Percentiles rank a stretch among this genome's conserved stretches.
Evolutionary conservation across 495 filamentous ascomycete species (phyloP).

Genomic region (Aspergillus bridgeri): DNA sequence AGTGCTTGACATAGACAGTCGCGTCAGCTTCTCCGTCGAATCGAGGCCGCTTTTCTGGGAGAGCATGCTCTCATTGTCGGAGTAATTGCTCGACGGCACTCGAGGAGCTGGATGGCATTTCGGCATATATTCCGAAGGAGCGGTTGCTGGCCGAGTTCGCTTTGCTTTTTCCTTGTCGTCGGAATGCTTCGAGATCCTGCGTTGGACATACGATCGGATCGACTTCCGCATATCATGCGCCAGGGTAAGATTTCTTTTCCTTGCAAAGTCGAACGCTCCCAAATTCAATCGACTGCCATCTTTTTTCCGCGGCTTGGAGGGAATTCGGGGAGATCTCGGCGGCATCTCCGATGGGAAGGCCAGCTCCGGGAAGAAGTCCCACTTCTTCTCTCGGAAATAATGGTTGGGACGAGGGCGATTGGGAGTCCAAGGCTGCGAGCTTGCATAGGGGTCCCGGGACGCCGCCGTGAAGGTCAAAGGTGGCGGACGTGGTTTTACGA

Average conservation of each 20-base stretch:
- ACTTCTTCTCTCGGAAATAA: constrained; percentile 49
- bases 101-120: constrained; percentile 2
- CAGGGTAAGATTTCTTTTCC: constrained; percentile 16
- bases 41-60: constrained; percentile 16
- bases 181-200: constrained; percentile 29
- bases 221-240: constrained; percentile 36
- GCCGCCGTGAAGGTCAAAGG: constrained; percentile 19
- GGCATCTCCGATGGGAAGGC: constrained; percentile 30
- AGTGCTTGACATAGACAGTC: constrained; percentile 25
- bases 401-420: constrained; percentile 34
- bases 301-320: constrained; percentile 24
- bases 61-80: constrained; percentile 11
- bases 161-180: constrained; percentile 20
- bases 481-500: constrained; percentile 12
- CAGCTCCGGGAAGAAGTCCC: constrained; percentile 48
- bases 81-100: constrained; percentile 13
- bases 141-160: constrained; percentile 22
- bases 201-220: constrained; percentile 37
- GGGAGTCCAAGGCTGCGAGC: constrained; percentile 22
- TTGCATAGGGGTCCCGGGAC: constrained; percentile 28
- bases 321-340: constrained; percentile 15
- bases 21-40: constrained; percentile 19
- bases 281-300: constrained; percentile 25
- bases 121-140: constrained; percentile 11
- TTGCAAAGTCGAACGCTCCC: constrained; percentile 23